Evolutionary conservation across 1,139 yeast genomes (phyloP).

Genomic region (Yamadazyma conglobata): DNA sequence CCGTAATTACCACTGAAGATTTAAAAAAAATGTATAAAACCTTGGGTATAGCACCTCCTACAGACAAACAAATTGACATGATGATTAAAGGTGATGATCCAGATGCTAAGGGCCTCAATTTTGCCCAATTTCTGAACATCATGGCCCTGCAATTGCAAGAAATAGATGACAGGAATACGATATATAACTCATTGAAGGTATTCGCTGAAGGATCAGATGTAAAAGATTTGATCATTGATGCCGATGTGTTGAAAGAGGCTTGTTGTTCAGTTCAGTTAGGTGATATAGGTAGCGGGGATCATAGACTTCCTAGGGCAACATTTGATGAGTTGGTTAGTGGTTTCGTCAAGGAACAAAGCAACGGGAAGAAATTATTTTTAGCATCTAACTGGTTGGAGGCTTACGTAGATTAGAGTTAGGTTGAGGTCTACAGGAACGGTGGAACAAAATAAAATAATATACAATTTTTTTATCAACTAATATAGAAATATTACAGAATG

Average conservation of each 20-base stretch:
- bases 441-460: constrained; percentile 2
- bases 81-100: constrained; percentile 40
- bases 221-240: constrained; percentile 40
- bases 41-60: constrained; percentile 42
- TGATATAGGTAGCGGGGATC: constrained; percentile 43
- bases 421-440: no score
- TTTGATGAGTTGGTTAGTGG: constrained; percentile 52
- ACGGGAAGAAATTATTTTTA: constrained; percentile 53
- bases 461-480: no score
- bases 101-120: constrained; percentile 46
- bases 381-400: constrained; percentile 63
- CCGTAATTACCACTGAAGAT: constrained; percentile 58
- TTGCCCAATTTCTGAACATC: constrained; percentile 66
- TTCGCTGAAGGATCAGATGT: constrained; percentile 38
- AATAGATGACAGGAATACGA: constrained; percentile 58
- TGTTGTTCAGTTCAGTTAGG: constrained; percentile 46
- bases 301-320: constrained; percentile 50
- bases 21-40: constrained; percentile 52
- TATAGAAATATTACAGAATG: no score
- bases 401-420: constrained; percentile 33
- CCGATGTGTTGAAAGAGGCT: constrained; percentile 48
- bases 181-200: constrained; percentile 59
- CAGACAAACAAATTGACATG: constrained; percentile 37
- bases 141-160: constrained; percentile 60
- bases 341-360: constrained; percentile 54